Evolutionary conservation across 108 stramenopile genomes (phyloP), one percentile per base, ranked within the genome.

Genomic region (Epithemia pelagica): DNA sequence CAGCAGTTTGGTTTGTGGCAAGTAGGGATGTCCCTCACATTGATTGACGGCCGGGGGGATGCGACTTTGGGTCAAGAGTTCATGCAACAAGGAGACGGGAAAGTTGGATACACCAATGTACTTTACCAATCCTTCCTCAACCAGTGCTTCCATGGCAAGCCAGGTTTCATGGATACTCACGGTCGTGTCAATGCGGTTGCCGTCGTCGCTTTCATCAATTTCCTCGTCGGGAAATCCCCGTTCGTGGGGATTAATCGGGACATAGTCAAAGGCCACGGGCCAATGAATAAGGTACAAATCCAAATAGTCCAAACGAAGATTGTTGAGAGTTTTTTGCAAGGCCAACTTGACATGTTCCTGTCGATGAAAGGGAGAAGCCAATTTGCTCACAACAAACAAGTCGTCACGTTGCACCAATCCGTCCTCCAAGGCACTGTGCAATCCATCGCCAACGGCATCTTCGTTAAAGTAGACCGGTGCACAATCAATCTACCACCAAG

Each of bases 231-330:
- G 78, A 74, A 83, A 95, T 24, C 94, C 86, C 32, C 82, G 67
- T 2, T 67, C 30, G 53, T 77, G 58, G 30, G 64, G 64, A 51
- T 82, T 21, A 68, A 90, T 81, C 46, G 79, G 74, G 27, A 96
- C 95, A 62, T 70, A 88, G n/a, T 84, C 71, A 54, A 90, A 87
- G 10, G 94, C 81, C 51, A 80, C 74, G 66, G 92, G 95, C 88
- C 92, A 96, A 71, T 96, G 95, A 54, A 96, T 85, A 18, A 96
- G 65, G 69, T 84, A 94, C 52, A 94, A 64, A 72, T 96, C 95
- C 65, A 96, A 72, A 71, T 96, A 96, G 58, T 92, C 92, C 52
- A 94, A 54, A 0, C 86, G 67, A 53, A 96, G 66, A 66, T 94
- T 92, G 26, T 65, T 55, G 28, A 96, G 71, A 21, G 90, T 88